Base-by-base conservation (phyloP, 2,329 filamentous ascomycete species). In the Neofusicoccum parvum region DNA sequence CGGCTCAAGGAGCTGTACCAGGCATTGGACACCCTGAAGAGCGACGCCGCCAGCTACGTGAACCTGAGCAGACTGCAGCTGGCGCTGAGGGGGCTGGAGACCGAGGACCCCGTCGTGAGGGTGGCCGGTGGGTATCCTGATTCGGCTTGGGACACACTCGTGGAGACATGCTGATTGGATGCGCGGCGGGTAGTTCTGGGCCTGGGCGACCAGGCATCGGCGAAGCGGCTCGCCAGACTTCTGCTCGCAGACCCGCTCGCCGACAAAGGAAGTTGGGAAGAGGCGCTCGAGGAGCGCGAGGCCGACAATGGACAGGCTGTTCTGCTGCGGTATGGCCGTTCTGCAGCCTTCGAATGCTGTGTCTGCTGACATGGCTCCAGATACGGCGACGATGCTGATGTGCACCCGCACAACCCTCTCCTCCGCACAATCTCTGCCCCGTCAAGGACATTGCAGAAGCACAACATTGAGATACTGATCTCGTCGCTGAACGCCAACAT, bases 51-150 rank as follows among this genome's bases (percentile, higher is more conserved):
- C 27, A 85, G 82, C 66, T 84, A 88, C 70, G 83, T 91, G 62
- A 90, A 90, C 72, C 82, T 89, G n/a, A 87, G 90, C 36, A 83
- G 89, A 64, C 74, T 94, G 51, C 89, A 92, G 75, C 84, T 94
- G 70, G 91, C 90, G 12, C 79, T 92, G 23, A 84, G 87, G 68
- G 88, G 90, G 23, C 73, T 89, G 68, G 86, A 87, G 71, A 82
- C 80, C 27, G 79, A 83, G 53, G 76, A 80, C 67, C 82, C 85
- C 2, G 79, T 86, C 10, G 80, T 86, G 50, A 78, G 87, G 58
- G 76, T 89, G 70, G 87, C 86, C 51, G 80, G 86, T 82, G 74
- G 73, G 56, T 74, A 73, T 32, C 27, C 27, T n/a, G 48, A 74
- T 14, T 15, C 9, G 34, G 7, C 10, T 4, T 27, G 3, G 11